phyloP scores from a whole-genome alignment of 257 asterid genomes.

The Nemophila menziesii region DNA sequence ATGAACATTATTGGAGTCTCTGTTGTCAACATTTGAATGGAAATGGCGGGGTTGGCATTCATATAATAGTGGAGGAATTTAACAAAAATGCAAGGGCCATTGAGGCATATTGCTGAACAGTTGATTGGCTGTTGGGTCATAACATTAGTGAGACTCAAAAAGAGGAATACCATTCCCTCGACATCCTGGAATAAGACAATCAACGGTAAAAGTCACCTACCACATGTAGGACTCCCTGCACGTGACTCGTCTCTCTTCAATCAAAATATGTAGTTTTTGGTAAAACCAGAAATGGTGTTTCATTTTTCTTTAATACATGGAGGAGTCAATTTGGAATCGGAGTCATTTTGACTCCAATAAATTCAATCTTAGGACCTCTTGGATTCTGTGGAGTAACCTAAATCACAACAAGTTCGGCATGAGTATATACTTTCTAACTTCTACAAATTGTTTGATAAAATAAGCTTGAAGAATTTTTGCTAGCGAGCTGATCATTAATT shows the following conservation, averaged over 20 bases:
- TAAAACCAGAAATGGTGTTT: background rate
- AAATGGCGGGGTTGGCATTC: background rate
- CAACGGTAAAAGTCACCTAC: background rate
- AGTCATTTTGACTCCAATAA: too few relatives aligned
- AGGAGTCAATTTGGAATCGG: too few relatives aligned
- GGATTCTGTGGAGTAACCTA: too few relatives aligned
- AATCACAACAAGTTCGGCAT: too few relatives aligned
- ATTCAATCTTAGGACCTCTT: too few relatives aligned
- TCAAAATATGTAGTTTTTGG: background rate
- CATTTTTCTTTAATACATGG: too few relatives aligned
- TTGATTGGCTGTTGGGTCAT: background rate
- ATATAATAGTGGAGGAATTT: background rate
- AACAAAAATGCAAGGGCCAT: background rate
- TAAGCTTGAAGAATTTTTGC: too few relatives aligned
- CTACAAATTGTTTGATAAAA: too few relatives aligned
- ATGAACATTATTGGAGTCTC: background rate
- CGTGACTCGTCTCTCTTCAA: background rate
- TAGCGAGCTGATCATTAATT: too few relatives aligned
- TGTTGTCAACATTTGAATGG: background rate
- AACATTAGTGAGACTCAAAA: background rate
- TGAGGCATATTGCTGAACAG: background rate
- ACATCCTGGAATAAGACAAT: background rate
- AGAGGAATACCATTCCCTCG: background rate
- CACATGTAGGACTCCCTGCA: constrained; percentile 1
- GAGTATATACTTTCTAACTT: too few relatives aligned